A percentile compares a stretch with the other conserved stretches of the same genome.
Conservation (phyloP, 441 rosid species). For the Biscutella auriculata region DNA sequence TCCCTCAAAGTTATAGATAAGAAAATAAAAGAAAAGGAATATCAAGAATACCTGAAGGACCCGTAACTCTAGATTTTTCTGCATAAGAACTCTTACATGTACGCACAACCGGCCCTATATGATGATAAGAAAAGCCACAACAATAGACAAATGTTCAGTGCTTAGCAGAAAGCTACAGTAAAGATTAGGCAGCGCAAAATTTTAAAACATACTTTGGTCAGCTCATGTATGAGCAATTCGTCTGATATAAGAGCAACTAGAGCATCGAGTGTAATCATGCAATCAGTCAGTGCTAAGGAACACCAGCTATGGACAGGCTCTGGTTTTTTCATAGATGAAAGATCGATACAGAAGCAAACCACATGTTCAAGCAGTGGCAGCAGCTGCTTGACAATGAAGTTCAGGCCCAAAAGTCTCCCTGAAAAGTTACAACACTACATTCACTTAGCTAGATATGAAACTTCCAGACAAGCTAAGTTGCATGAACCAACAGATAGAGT, state of each 20-base stretch:
- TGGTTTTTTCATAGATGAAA: slow-evolving; percentile 54
- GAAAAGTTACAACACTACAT: slow-evolving; percentile 24
- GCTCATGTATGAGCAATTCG: slow-evolving; percentile 63
- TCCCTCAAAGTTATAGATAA: background rate
- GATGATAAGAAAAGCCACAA: slow-evolving; percentile 18
- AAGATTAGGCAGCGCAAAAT: slow-evolving; percentile 7
- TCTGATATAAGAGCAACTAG: slow-evolving; percentile 52
- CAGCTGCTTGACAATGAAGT: slow-evolving; percentile 67
- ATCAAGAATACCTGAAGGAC: slow-evolving; percentile 65
- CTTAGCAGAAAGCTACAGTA: slow-evolving; percentile 1
- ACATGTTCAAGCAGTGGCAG: slow-evolving; percentile 80
- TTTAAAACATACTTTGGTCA: slow-evolving; percentile 53
- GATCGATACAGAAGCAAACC: slow-evolving; percentile 45
- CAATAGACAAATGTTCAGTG: slow-evolving; percentile 6
- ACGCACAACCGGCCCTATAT: slow-evolving; percentile 57
- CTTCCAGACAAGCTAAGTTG: slow-evolving; percentile 16
- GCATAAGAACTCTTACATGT: slow-evolving; percentile 65
- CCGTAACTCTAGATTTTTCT: slow-evolving; percentile 47
- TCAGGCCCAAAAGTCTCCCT: slow-evolving; percentile 81
- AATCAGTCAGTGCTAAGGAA: slow-evolving; percentile 65
- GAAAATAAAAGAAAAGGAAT: background rate
- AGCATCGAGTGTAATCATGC: slow-evolving; percentile 69
- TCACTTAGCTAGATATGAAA: slow-evolving; percentile 17
- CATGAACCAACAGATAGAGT: slow-evolving; percentile 27
- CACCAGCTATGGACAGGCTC: slow-evolving; percentile 92